Conservation (phyloP, 164 flowering plant species). For the Stephania yunnanensis region DNA sequence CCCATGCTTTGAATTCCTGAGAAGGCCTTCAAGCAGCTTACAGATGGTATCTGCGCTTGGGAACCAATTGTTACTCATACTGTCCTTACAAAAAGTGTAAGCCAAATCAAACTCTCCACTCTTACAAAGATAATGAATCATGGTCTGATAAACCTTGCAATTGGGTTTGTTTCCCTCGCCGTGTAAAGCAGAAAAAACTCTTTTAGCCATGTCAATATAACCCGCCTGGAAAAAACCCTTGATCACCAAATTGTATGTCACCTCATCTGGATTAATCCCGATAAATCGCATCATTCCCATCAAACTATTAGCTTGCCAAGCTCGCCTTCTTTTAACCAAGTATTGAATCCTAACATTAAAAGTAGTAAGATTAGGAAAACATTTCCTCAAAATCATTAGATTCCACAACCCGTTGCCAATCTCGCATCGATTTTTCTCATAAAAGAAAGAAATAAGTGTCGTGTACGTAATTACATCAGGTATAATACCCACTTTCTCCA, state of each 20-base stretch:
- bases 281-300: slow-evolving; percentile 42
- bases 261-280: slow-evolving; percentile 58
- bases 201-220: slow-evolving; percentile 58
- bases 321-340: slow-evolving; percentile 41
- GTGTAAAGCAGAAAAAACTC: slow-evolving; percentile 47
- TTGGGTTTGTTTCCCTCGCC: slow-evolving; percentile 45
- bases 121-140: slow-evolving; percentile 68
- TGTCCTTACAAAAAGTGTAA: slow-evolving; percentile 46
- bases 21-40: slow-evolving; percentile 49
- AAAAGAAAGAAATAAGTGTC: slow-evolving; percentile 57
- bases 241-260: slow-evolving; percentile 68
- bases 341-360: slow-evolving; percentile 74
- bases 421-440: slow-evolving; percentile 30
- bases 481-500: slow-evolving; percentile 46
- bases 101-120: slow-evolving; percentile 57
- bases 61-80: slow-evolving; percentile 55
- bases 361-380: slow-evolving; percentile 56
- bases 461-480: slow-evolving; percentile 75
- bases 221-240: slow-evolving; percentile 65
- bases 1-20: slow-evolving; percentile 25
- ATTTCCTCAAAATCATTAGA: slow-evolving; percentile 54
- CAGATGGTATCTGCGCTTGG: slow-evolving; percentile 47
- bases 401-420: slow-evolving; percentile 76
- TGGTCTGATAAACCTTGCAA: slow-evolving; percentile 60
- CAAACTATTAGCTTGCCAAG: slow-evolving; percentile 56